Conservation (phyloP, 352 stramenopile species). For the Globisporangium emineosum region DNA sequence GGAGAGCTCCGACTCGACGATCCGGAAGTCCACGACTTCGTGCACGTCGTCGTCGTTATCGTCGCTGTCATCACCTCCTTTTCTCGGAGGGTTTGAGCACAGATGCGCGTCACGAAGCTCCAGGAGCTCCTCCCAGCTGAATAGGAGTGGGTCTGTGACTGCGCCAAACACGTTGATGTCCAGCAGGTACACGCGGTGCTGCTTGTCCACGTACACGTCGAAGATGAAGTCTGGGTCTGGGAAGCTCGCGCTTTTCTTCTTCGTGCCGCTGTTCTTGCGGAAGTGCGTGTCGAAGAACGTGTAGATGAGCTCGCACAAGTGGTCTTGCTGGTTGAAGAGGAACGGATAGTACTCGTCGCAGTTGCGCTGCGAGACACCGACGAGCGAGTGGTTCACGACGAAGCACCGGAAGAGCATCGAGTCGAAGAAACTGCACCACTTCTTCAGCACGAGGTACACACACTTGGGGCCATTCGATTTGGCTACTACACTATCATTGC, state of each 20-base stretch:
- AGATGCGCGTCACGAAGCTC: slow-evolving; percentile 24
- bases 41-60: slow-evolving; percentile 32
- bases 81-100: slow-evolving; percentile 9
- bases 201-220: slow-evolving; percentile 94
- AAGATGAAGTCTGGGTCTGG: slow-evolving; percentile 86
- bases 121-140: slow-evolving; percentile 88
- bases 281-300: slow-evolving; percentile 64
- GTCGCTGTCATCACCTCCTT: slow-evolving; percentile 10
- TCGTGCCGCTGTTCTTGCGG: slow-evolving; percentile 17
- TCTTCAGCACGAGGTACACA: slow-evolving; percentile 90
- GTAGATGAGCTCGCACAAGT: slow-evolving; percentile 63
- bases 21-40: slow-evolving; percentile 70
- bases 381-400: slow-evolving; percentile 69
- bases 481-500: background rate
- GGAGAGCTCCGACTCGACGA: slow-evolving; percentile 62
- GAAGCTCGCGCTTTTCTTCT: slow-evolving; percentile 29
- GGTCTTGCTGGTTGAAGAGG: slow-evolving; percentile 69
- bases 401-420: slow-evolving; percentile 96
- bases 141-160: slow-evolving; percentile 93
- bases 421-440: slow-evolving; percentile 94
- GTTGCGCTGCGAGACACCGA: slow-evolving; percentile 91
- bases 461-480: background rate
- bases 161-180: slow-evolving; percentile 94
- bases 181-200: slow-evolving; percentile 88
- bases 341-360: slow-evolving; percentile 92